Evolutionary conservation across 768 basidiomycete genomes (phyloP), one percentile per base, ranked within the genome.

Genomic region (Tricholoma sp.): DNA sequence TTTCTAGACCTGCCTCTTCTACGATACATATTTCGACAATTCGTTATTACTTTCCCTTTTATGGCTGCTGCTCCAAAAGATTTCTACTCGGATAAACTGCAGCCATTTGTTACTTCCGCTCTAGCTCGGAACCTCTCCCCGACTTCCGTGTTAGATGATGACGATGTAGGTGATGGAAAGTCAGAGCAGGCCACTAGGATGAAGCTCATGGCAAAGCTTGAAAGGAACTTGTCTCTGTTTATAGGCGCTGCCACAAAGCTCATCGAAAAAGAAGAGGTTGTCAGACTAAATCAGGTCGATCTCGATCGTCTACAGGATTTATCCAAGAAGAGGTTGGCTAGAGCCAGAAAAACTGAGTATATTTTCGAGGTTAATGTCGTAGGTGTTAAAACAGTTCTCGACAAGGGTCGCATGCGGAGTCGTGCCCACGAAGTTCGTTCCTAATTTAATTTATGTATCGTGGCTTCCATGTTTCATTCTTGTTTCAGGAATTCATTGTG

Each of bases 11-110:
- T 98, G 19, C 96, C 96, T 3, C 88, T 99, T 69, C 75, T 98
- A 59, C 81, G 85, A 21, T 97, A 89, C 72, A 79, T 96, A 63
- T 95, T 98, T 69, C 85, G 88, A 54, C 92, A 95, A 69, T 98
- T 94, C 67, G 80, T 98, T 57, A 79, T 98, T 56, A 90, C 94
- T 0, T 98, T 99, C 68, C 97, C 97, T 12, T 97, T 99, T 77
- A 85, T 99, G 71, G 83, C 85, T 50, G 76, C 88, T 1, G 95
- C 94, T 0, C 94, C 94, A 0, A 83, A 88, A 64, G 83, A 91
- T 64, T 98, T 99, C 72, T 99, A 96, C 74, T 86, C 90, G 1
- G 84, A 86, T 58, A 98, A 99, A 71, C 82, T 99, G 3, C 96
- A 98, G 72, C 95, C 96, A 0, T 98, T 98, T 70, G 79, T 94